Percentiles rank a stretch among this genome's conserved stretches.
Conservation (phyloP, 345 rosid species). For the Brassica napus region DNA sequence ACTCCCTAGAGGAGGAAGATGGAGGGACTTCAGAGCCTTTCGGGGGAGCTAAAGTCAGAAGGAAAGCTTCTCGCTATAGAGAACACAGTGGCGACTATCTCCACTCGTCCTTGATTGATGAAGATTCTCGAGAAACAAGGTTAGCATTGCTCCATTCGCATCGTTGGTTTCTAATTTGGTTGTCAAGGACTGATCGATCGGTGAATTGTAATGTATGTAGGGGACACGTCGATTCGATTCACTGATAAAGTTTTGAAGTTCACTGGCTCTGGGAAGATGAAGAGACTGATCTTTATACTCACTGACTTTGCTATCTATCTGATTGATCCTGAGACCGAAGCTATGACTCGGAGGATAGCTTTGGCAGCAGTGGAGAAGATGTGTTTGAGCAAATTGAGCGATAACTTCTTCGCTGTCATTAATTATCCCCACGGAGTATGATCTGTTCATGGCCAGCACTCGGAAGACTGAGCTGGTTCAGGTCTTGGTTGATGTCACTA, state of each 20-base stretch:
- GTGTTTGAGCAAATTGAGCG: conserved; percentile 76
- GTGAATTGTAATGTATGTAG: conserved; percentile 44
- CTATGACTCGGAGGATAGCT: conserved; percentile 80
- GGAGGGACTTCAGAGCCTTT: conserved; percentile 78
- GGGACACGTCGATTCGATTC: conserved; percentile 70
- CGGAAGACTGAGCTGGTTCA: conserved; percentile 87
- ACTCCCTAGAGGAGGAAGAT: conserved; percentile 20
- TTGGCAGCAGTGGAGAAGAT: conserved; percentile 79
- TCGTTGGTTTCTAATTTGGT: not conserved
- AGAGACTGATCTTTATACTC: conserved; percentile 63
- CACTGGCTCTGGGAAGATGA: conserved; percentile 86
- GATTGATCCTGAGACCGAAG: conserved; percentile 73
- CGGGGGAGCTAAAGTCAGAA: conserved; percentile 73
- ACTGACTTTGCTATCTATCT: conserved; percentile 79
- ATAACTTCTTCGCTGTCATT: conserved; percentile 74
- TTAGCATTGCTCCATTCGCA: conserved; percentile 1
- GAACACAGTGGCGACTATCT: conserved; percentile 84
- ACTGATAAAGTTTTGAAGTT: conserved; percentile 86
- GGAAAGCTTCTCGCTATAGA: conserved; percentile 77
- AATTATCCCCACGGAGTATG: conserved; percentile 78
- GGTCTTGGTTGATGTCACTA: conserved; percentile 75
- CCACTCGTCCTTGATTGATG: conserved; percentile 63
- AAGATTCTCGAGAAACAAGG: conserved; percentile 85
- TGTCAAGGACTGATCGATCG: not conserved
- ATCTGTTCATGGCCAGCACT: conserved; percentile 86